Evolutionary conservation across 139 green algal genomes (phyloP).

Genomic region (Choricystis sp.): DNA sequence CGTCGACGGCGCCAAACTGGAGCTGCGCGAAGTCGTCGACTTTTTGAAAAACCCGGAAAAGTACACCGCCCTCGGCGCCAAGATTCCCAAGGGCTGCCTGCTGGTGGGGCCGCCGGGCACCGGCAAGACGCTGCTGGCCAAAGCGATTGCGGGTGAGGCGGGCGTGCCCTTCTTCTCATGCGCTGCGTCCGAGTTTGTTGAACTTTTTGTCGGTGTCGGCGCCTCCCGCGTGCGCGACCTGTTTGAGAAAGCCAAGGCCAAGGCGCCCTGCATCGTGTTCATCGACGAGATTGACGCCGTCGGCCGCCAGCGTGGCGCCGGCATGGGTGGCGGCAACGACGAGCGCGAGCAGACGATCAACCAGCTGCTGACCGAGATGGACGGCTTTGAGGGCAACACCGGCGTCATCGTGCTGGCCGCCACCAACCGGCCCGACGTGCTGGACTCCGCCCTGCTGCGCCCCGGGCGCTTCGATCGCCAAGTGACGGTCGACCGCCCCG

Average conservation of each 20-base stretch:
- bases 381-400: conserved; percentile 90
- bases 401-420: conserved; percentile 65
- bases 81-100: conserved; percentile 90
- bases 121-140: conserved; percentile 74
- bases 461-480: conserved; percentile 95
- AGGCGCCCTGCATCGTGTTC: conserved; percentile 98
- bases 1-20: conserved; percentile 89
- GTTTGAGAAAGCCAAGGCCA: conserved; percentile 92
- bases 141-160: conserved; percentile 86
- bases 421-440: conserved; percentile 94
- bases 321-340: conserved; percentile 97
- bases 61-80: conserved; percentile 82
- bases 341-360: conserved; percentile 99
- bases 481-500: conserved; percentile 84
- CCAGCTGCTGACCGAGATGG: conserved; percentile 95
- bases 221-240: conserved; percentile 90
- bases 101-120: conserved; percentile 75
- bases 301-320: conserved; percentile 81
- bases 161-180: conserved; percentile 97
- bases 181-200: conserved; percentile 93
- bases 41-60: conserved; percentile 91
- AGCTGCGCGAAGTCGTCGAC: conserved; percentile 92
- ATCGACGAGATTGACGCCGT: conserved; percentile 99
- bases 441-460: conserved; percentile 92
- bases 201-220: conserved; percentile 99